phyloP scores from a whole-genome alignment of 768 basidiomycete genomes.

The Phylloporus sp. region DNA sequence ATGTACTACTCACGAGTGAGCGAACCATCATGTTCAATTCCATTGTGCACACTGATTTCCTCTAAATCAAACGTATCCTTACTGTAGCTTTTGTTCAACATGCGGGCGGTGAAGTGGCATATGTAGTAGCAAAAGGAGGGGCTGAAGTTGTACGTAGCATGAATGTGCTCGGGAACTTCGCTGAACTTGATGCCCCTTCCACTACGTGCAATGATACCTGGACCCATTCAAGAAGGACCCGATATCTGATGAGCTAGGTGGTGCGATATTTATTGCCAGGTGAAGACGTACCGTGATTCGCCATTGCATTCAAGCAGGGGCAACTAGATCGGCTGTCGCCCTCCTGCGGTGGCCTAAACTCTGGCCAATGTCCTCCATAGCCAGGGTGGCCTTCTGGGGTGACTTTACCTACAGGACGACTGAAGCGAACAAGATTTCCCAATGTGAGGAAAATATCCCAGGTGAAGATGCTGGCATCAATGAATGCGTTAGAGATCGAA shows the following conservation, averaged over 20 bases:
- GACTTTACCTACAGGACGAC: constrained; percentile 46
- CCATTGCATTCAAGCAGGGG: constrained; percentile 72
- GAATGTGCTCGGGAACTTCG: constrained; percentile 37
- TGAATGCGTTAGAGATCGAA: constrained; percentile 8
- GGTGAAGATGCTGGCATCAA: neutral
- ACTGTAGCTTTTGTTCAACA: constrained; percentile 53
- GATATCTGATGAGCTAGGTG: neutral
- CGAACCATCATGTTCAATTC: constrained; percentile 22
- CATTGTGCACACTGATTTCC: constrained; percentile 26
- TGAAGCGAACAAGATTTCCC: constrained; percentile 9
- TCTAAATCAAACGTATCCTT: constrained; percentile 59
- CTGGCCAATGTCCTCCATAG: constrained; percentile 62
- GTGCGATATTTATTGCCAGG: constrained; percentile 35
- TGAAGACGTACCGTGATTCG: constrained; percentile 70
- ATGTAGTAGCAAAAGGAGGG: constrained; percentile 64
- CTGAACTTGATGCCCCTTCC: constrained; percentile 65
- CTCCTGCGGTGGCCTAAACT: constrained; percentile 52
- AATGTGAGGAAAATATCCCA: constrained; percentile 15
- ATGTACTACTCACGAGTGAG: constrained; percentile 22
- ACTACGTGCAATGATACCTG: constrained; percentile 50
- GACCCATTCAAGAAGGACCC: neutral
- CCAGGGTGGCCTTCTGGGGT: constrained; percentile 52
- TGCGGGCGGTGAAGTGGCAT: constrained; percentile 52
- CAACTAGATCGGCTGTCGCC: constrained; percentile 69
- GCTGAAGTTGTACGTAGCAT: constrained; percentile 63